Conservation (phyloP, 768 basidiomycete genomes). For the Trametes cingulata region DNA sequence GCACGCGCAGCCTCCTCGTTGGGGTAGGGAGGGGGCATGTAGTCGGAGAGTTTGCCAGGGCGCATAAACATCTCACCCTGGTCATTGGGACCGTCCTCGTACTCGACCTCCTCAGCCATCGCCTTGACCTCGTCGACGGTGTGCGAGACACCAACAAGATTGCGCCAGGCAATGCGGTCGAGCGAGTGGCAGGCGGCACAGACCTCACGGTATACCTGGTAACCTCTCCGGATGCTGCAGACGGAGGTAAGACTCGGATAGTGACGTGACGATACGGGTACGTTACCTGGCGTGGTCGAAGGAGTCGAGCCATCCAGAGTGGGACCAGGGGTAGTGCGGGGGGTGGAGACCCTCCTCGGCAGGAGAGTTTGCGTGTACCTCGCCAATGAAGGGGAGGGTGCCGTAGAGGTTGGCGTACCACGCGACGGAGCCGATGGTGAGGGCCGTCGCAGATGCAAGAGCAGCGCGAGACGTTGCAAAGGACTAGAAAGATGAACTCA, state of each 20-base stretch:
- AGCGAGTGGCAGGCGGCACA: conserved; percentile 99
- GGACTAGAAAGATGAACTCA: conserved; percentile 42
- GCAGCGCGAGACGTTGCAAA: conserved; percentile 70
- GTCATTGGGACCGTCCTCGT: conserved; percentile 92
- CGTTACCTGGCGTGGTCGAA: conserved; percentile 94
- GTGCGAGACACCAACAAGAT: conserved; percentile 97
- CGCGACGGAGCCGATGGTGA: conserved; percentile 87
- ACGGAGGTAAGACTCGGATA: conserved; percentile 7
- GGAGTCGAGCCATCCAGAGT: conserved; percentile 83
- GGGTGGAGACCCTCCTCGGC: conserved; percentile 96
- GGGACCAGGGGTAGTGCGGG: conserved; percentile 84
- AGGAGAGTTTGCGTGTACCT: conserved; percentile 90
- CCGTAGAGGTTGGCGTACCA: conserved; percentile 98
- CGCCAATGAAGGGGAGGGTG: conserved; percentile 81
- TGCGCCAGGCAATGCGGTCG: conserved; percentile 99
- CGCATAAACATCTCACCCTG: conserved; percentile 98
- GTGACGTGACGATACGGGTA: conserved; percentile 16
- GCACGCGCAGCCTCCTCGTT: conserved; percentile 98
- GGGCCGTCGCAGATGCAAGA: conserved; percentile 70
- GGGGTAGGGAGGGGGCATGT: conserved; percentile 92
- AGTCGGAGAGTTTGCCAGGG: conserved; percentile 97
- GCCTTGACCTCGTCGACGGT: conserved; percentile 85
- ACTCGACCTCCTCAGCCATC: conserved; percentile 97
- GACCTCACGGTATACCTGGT: conserved; percentile 98
- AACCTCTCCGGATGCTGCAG: conserved; percentile 88